phyloP scores from a whole-genome alignment of 495 filamentous ascomycete genomes.

The Penicillium lividum region DNA sequence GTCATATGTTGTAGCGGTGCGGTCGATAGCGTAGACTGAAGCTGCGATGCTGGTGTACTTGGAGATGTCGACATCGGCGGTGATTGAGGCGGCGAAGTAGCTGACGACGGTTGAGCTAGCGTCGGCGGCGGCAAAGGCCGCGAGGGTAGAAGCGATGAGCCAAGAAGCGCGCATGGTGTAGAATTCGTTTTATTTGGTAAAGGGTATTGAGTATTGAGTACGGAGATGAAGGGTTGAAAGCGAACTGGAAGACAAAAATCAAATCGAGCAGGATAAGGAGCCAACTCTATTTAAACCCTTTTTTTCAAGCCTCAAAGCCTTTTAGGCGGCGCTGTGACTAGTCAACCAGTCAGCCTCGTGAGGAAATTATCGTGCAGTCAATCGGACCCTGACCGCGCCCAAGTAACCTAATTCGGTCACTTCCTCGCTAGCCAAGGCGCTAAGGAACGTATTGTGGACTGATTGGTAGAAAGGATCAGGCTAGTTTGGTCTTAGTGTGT shows the following conservation, averaged over 20 bases:
- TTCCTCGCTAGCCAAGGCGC: not conserved
- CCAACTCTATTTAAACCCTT: not conserved
- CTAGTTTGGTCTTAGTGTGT: not conserved
- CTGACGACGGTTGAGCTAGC: not conserved
- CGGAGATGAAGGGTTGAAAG: not conserved
- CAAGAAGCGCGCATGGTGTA: constrained; percentile 1
- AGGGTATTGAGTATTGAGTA: not conserved
- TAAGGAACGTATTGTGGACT: not conserved
- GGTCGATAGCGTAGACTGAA: not conserved
- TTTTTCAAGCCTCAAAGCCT: not conserved
- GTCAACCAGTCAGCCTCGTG: not conserved
- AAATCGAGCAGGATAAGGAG: not conserved
- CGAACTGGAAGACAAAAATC: not conserved
- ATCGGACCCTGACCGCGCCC: not conserved
- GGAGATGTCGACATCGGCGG: not conserved
- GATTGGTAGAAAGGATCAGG: not conserved
- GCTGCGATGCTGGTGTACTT: not conserved
- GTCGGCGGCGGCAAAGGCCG: constrained; percentile 3
- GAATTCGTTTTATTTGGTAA: not conserved
- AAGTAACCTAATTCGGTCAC: not conserved
- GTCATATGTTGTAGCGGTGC: constrained; percentile 7
- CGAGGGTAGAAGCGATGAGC: constrained; percentile 1
- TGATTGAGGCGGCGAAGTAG: not conserved
- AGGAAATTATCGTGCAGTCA: not conserved
- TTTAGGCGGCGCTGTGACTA: not conserved